Evolutionary conservation across 2,329 filamentous ascomycete species (phyloP), one percentile per base, ranked within the genome.

Genomic region (Fusarium xyrophilum): DNA sequence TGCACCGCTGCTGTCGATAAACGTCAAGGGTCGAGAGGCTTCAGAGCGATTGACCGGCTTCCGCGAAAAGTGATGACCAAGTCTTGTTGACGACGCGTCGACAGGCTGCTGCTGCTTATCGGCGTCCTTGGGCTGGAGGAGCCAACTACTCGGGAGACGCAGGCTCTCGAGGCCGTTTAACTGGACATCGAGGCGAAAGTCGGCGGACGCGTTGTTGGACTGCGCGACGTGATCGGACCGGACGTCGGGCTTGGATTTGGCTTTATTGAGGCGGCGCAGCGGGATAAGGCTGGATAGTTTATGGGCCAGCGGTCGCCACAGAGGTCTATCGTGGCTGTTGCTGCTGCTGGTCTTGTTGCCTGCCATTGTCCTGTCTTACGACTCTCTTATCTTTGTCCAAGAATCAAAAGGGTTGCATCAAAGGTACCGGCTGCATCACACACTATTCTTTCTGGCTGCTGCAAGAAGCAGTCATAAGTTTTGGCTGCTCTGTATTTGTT

Each of bases 291-390:
- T 50, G 14, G 63, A 65, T 28, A 65, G 51, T 27, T 65, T 65
- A 35, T 61, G 63, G 17, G 63, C 61, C 11, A 65, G 30, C 15
- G 63, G 63, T 9, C 61, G 63, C 63, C 63, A 65, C 48, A 65
- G 23, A 25, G 54, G 56, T 38, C 42, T 65, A 25, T 63, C 59
- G 50, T 61, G 46, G 48, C 32, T 65, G 53, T 17, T 48, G 54
- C 30, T 48, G 46, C 12, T 48, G 43, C 27, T 17, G 27, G 19
- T 30, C 43, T 39, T 35, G 36, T 54, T 65, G 38, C 59, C 59
- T 36, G 63, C 43, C 55, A 65, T 65, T 40, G 33, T 65, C 61
- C 43, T 39, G 32, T 60, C 62, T 52, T 25, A 53, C 33, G 38
- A 44, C 46, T 46, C 43, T 46, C 42, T 28, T n/a, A n/a, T 44